These are phyloP conservation scores for Colletotrichum gloeosporioides DNA, from an alignment of 2,329 filamentous ascomycete species.

Conservation along the genomic window DNA sequence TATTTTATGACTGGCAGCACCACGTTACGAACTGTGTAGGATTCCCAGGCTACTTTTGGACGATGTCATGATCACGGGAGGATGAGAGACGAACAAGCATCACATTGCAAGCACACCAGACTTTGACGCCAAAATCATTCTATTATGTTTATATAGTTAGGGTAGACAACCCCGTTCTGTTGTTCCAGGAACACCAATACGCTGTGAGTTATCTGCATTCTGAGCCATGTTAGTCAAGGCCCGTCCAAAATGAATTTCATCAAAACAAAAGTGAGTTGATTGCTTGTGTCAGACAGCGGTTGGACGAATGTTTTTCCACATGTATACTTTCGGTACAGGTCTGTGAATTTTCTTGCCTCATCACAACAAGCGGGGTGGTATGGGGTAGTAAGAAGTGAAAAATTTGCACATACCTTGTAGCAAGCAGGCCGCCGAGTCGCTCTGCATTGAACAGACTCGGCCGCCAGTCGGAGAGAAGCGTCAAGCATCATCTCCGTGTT, in stretches of 20 bases:
- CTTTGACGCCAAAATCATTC: no score
- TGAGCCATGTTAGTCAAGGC: not conserved
- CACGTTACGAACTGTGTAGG: not conserved
- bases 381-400: conserved; percentile 10
- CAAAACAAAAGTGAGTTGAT: conserved; percentile 7
- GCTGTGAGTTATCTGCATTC: not conserved
- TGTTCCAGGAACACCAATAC: not conserved
- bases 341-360: conserved; percentile 77
- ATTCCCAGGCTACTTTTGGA: no score
- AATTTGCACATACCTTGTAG: conserved; percentile 43
- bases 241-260: not conserved
- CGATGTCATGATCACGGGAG: no score
- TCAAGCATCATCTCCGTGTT: conserved; percentile 34
- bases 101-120: no score
- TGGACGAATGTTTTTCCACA: conserved; percentile 79
- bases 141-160: not conserved
- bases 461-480: not conserved
- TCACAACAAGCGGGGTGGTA: conserved; percentile 61
- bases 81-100: no score
- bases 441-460: not conserved
- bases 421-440: not conserved
- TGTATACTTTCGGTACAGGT: conserved; percentile 77
- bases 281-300: conserved; percentile 76
- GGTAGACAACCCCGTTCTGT: not conserved
- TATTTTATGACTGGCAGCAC: not conserved